Conservation (phyloP, 495 filamentous ascomycete genomes). For the Penicillium pulvis region DNA sequence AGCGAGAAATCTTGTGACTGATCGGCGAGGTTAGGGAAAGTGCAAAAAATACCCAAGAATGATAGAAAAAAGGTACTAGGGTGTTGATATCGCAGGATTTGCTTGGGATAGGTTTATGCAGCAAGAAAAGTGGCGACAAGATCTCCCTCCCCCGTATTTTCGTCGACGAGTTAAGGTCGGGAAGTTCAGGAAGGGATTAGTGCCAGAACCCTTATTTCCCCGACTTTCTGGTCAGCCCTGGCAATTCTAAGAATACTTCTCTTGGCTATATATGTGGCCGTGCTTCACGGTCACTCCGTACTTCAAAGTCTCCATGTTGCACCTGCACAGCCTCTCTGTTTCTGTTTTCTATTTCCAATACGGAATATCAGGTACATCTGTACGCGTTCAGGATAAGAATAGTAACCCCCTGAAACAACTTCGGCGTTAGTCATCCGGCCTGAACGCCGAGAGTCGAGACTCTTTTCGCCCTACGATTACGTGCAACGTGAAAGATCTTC, state of each 20-base stretch:
- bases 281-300: background rate
- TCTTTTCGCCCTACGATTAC: background rate
- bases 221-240: conserved; percentile 33
- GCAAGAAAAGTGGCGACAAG: background rate
- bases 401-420: background rate
- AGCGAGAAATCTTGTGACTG: background rate
- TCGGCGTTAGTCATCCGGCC: background rate
- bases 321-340: conserved; percentile 1
- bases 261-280: background rate
- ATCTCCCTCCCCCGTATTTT: conserved; percentile 1
- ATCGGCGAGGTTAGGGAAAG: too few species aligned
- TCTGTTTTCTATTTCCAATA: background rate
- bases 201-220: conserved; percentile 23
- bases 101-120: background rate
- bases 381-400: background rate
- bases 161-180: conserved; percentile 29
- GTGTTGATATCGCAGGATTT: too few species aligned
- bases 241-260: background rate
- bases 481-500: background rate
- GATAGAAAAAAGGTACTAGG: background rate
- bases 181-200: conserved; percentile 37
- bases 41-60: background rate
- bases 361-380: background rate
- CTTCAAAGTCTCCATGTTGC: background rate
- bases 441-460: background rate